These are phyloP conservation scores for Mitragyna speciosa DNA, from an alignment of 257 asterid species.

Conservation along the genomic window DNA sequence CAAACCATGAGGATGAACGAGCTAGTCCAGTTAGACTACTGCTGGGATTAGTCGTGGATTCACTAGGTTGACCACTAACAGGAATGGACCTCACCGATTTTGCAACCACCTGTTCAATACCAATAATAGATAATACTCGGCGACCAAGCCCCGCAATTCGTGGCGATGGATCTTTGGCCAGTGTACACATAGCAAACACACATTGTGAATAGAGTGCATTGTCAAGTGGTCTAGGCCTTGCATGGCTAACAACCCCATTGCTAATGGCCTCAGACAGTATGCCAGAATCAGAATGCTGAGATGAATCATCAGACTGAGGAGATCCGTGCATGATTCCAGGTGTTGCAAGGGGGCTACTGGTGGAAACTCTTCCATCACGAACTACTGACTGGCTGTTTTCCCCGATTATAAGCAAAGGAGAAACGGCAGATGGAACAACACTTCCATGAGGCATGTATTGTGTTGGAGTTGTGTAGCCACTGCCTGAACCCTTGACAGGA, in stretches of 20 bases:
- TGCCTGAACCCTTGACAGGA: conserved; percentile 60
- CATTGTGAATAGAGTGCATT: conserved; percentile 79
- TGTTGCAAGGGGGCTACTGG: conserved; percentile 86
- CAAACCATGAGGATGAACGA: conserved; percentile 96
- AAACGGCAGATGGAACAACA: conserved; percentile 60
- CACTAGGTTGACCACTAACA: conserved; percentile 47
- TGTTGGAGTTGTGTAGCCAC: conserved; percentile 82
- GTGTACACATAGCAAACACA: conserved; percentile 80
- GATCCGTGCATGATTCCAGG: conserved; percentile 95
- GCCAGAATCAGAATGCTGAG: conserved; percentile 95
- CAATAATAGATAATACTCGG: conserved; percentile 79
- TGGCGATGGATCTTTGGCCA: conserved; percentile 99
- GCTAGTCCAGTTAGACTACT: conserved; percentile 74
- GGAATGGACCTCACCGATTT: conserved; percentile 55
- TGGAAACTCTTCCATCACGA: conserved; percentile 84
- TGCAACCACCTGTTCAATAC: conserved; percentile 92
- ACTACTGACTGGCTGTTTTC: conserved; percentile 52
- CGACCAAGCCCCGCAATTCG: conserved; percentile 88
- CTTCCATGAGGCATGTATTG: conserved; percentile 72
- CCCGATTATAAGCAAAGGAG: conserved; percentile 68
- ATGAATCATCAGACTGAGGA: conserved; percentile 92
- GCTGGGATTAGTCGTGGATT: conserved; percentile 43
- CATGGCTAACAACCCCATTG: conserved; percentile 74
- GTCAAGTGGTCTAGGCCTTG: conserved; percentile 72
- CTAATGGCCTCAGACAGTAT: conserved; percentile 54